Evolutionary conservation across 1,284 basidiomycete species (phyloP).

Genomic region (Lentinula novae-zelandiae): DNA sequence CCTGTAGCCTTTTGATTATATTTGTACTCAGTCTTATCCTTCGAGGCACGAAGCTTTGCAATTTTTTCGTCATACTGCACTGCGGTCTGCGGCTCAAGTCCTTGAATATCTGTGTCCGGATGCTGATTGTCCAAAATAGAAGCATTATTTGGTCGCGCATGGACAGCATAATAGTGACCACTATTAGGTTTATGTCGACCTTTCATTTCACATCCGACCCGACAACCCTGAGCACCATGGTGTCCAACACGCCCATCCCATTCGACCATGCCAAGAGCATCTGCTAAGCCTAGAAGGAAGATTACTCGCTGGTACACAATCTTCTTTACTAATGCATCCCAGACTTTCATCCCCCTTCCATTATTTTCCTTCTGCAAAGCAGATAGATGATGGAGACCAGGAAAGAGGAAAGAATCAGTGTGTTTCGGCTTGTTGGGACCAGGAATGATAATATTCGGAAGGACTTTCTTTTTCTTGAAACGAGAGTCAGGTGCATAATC

Average conservation of each 20-base stretch:
- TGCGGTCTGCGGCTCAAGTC: not conserved
- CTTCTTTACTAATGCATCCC: conserved; percentile 22
- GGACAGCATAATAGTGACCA: conserved; percentile 30
- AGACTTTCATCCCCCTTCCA: conserved; percentile 23
- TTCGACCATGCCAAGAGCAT: conserved; percentile 20
- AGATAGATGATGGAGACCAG: conserved; percentile 29
- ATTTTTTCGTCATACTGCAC: conserved; percentile 16
- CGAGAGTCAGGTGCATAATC: conserved; percentile 18
- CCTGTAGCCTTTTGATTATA: conserved; percentile 20
- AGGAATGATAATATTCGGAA: conserved; percentile 26
- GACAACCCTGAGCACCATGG: conserved; percentile 29
- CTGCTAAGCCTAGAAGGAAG: conserved; percentile 23
- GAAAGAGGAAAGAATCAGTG: conserved; percentile 33
- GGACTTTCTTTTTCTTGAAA: conserved; percentile 23
- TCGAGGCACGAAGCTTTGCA: conserved; percentile 8
- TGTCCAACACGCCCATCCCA: conserved; percentile 33
- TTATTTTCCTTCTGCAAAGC: conserved; percentile 24
- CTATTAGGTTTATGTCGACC: conserved; percentile 27
- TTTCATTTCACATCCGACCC: conserved; percentile 26
- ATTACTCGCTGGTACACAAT: conserved; percentile 16
- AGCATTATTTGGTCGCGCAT: conserved; percentile 23
- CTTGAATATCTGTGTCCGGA: conserved; percentile 2
- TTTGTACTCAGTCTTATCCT: conserved; percentile 16
- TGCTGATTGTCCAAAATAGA: conserved; percentile 26
- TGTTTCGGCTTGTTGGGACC: conserved; percentile 32